phyloP scores from a whole-genome alignment of 768 basidiomycete species.

The Tremella mesenterica region DNA sequence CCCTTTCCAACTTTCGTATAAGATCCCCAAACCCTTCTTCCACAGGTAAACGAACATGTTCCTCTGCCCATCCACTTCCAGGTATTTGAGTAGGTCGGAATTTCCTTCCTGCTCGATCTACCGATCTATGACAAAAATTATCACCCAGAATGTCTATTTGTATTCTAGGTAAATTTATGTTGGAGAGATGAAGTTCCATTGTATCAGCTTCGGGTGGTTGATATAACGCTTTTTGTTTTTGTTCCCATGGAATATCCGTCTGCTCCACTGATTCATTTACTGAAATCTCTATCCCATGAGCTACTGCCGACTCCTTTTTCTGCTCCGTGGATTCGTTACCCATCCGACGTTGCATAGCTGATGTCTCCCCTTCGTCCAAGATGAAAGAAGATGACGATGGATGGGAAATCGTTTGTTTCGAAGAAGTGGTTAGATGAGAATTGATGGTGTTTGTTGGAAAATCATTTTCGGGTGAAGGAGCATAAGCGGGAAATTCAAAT shows the following conservation, averaged over 20 bases:
- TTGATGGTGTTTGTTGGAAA: background rate
- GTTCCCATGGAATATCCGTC: background rate
- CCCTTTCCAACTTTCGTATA: background rate
- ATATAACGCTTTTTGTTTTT: background rate
- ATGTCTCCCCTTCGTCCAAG: no score
- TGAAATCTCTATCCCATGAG: no score
- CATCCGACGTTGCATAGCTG: no score
- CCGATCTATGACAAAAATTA: conserved; percentile 27
- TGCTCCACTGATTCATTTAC: background rate
- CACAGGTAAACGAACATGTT: conserved; percentile 25
- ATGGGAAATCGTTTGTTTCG: no score
- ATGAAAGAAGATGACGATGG: no score
- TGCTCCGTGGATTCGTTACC: no score
- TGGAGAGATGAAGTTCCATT: conserved; percentile 11
- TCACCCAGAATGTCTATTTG: conserved; percentile 33
- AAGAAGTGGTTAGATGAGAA: no score
- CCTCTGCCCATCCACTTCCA: conserved; percentile 37
- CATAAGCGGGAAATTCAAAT: conserved; percentile 33
- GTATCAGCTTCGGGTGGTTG: background rate
- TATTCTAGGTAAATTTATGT: conserved; percentile 19
- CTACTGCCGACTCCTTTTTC: no score
- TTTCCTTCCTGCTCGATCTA: conserved; percentile 40
- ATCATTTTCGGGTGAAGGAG: conserved; percentile 10
- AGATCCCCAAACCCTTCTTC: conserved; percentile 13
- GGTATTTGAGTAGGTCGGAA: conserved; percentile 29